Evolutionary conservation across 352 stramenopile species (phyloP), one percentile per base, ranked within the genome.

Genomic region (Aphanomyces stellatus): DNA sequence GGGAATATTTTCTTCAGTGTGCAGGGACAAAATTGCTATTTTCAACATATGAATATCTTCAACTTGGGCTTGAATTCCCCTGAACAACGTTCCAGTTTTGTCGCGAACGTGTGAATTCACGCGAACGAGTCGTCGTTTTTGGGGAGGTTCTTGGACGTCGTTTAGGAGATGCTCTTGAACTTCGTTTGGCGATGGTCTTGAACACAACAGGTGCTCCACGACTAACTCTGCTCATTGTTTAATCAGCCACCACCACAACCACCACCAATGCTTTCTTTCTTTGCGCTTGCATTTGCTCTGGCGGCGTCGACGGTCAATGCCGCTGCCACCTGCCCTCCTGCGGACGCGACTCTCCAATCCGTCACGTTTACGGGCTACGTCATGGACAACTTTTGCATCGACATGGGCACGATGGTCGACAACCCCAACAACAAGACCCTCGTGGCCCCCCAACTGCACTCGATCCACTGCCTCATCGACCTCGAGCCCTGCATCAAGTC

Each of bases 301-400:
- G 25, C 22, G 7, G 46, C 22, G 10, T 2, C 24, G 19, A 28
- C 1, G 10, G 46, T 53, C 8, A 30, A 13, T 28, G 17, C 11
- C n/a, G 11, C 19, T 2, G 37, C 8, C 37, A 17, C 37, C 8
- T 53, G 17, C 46, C 17, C 46, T 19, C 46, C 17, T 15, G 22
- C 46, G 17, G 13, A 28, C 2, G 22, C 53, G 3, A n/a, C 33
- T 4, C 70, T 66, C 33, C 55, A 76, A 11, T 53, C 22, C n/a
- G 62, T 75, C 37, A 74, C 65, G 40, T 31, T 69, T 0, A 34
- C 65, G 27, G 73, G 71, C 1, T 76, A 64, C 61, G 51, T 79
- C 31, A 76, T 79, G 74, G 74, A 79, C 62, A 51, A 46, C 2
- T 75, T 65, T 51, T 77, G 74, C 57, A 79, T 79, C 42, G 34